These are phyloP conservation scores for Gyrodon lividus DNA, from an alignment of 768 basidiomycete genomes.

Conservation along the genomic window DNA sequence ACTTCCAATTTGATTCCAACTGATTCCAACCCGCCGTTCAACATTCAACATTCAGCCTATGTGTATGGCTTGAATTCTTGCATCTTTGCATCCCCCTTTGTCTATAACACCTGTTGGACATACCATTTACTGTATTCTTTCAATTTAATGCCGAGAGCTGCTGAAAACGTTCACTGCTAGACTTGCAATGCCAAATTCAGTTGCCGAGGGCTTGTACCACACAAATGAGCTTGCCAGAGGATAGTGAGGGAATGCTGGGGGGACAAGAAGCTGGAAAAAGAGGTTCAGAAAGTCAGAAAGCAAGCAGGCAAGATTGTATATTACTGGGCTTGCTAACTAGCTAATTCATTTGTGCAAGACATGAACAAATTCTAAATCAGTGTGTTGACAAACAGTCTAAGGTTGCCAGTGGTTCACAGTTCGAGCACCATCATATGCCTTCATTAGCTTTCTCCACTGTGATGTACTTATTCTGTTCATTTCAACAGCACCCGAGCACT, in stretches of 20 bases:
- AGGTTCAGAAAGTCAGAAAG: neutral
- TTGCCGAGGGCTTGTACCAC: neutral
- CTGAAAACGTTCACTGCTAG: neutral
- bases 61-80: neutral
- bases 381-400: neutral
- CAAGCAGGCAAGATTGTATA: neutral
- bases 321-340: neutral
- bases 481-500: neutral
- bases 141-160: neutral
- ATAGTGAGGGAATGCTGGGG: neutral
- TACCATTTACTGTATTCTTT: neutral
- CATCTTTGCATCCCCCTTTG: neutral
- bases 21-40: neutral
- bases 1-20: neutral
- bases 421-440: neutral
- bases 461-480: neutral
- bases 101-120: neutral
- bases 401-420: neutral
- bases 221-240: neutral
- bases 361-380: neutral
- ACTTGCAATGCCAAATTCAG: neutral
- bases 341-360: neutral
- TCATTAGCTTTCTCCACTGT: neutral
- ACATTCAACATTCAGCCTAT: neutral
- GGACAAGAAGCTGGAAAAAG: neutral